A percentile compares a stretch with the other conserved stretches of the same genome.
phyloP scores from a whole-genome alignment of 208 protist genomes.

The Tritrichomonas foetus region DNA sequence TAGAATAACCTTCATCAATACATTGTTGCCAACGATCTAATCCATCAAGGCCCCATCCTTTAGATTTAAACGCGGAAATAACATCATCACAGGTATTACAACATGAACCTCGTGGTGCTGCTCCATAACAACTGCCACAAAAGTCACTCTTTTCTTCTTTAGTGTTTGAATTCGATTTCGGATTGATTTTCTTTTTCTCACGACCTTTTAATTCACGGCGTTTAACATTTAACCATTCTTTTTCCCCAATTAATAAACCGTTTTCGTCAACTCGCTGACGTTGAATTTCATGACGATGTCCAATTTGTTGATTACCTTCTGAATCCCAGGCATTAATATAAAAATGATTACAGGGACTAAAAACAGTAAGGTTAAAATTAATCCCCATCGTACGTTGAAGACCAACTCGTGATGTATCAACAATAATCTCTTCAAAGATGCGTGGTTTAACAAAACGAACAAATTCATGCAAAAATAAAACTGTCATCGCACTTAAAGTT shows the following conservation, averaged over 20 bases:
- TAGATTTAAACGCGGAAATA: not conserved
- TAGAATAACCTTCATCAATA: not conserved
- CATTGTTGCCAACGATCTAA: constrained; percentile 33
- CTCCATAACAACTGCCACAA: not conserved
- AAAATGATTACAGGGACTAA: not conserved
- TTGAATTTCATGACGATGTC: not conserved
- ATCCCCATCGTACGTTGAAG: not conserved
- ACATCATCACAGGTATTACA: constrained; percentile 32
- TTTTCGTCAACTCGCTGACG: not conserved
- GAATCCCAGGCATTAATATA: not conserved
- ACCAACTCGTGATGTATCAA: not conserved
- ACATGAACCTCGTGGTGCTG: not conserved
- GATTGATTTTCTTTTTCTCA: not conserved
- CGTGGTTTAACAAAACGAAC: not conserved
- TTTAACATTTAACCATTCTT: not conserved
- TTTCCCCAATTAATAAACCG: not conserved
- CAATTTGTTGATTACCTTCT: not conserved
- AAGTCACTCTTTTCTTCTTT: not conserved
- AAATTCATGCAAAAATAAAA: constrained; percentile 11
- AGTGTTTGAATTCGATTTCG: not conserved
- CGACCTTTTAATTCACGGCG: not conserved
- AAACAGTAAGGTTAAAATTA: constrained; percentile 19
- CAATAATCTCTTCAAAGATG: not conserved
- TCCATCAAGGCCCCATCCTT: not conserved
- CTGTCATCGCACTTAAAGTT: not conserved